These are phyloP conservation scores for Beauveria rudraprayagi DNA, from an alignment of 2,329 filamentous ascomycete species.

Conservation along the genomic window DNA sequence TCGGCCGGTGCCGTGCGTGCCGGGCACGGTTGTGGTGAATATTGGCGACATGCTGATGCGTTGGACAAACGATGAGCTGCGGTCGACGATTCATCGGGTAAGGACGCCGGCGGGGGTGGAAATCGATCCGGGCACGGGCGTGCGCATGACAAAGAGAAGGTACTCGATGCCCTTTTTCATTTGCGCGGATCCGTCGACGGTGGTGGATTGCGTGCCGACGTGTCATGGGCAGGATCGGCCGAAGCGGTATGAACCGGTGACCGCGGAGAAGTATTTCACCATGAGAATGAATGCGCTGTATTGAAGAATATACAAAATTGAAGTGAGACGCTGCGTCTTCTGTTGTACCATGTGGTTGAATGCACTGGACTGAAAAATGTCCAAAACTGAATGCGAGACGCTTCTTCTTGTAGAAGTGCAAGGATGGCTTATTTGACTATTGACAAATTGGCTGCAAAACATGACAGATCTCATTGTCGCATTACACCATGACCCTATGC, in stretches of 20 bases:
- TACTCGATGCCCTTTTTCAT: conserved; percentile 57
- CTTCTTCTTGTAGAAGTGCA: no score
- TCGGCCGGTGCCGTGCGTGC: conserved; percentile 16
- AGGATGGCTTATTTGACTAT: no score
- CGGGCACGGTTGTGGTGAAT: conserved; percentile 31
- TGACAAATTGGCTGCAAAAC: background rate
- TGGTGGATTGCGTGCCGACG: conserved; percentile 44
- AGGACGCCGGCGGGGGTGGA: conserved; percentile 28
- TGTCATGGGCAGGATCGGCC: conserved; percentile 34
- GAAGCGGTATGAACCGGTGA: conserved; percentile 40
- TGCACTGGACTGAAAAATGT: background rate
- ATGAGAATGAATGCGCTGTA: conserved; percentile 17
- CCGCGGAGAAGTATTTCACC: conserved; percentile 21
- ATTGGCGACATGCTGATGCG: conserved; percentile 31
- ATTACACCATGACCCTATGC: background rate
- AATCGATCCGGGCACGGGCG: conserved; percentile 14
- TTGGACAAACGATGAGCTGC: conserved; percentile 29
- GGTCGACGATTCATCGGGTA: conserved; percentile 31
- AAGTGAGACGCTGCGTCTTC: no score
- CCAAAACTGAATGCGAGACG: no score
- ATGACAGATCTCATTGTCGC: background rate
- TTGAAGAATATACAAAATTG: background rate
- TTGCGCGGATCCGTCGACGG: conserved; percentile 36
- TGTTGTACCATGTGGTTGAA: conserved; percentile 18
- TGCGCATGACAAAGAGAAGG: conserved; percentile 38